phyloP scores from a whole-genome alignment of 164 flowering plant species.

The Chimonanthus salicifolius region DNA sequence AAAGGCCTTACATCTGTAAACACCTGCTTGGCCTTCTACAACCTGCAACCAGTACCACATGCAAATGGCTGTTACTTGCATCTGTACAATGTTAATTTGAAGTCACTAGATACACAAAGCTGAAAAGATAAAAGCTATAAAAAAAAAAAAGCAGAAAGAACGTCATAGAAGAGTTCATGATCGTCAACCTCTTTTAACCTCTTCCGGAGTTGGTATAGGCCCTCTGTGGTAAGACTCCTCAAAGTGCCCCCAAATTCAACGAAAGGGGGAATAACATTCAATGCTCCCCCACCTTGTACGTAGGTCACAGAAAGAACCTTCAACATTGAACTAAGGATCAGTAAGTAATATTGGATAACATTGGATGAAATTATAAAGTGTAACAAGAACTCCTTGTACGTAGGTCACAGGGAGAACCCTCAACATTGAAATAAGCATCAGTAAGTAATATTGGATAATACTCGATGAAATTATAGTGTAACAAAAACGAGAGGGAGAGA shows the following conservation, averaged over 20 bases:
- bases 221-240: slow-evolving; percentile 80
- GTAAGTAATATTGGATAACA: slow-evolving; percentile 1
- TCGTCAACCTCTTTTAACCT: slow-evolving; percentile 67
- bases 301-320: slow-evolving; percentile 84
- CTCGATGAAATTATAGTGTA: too few species aligned
- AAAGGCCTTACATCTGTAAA: slow-evolving; percentile 53
- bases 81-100: background rate
- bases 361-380: background rate
- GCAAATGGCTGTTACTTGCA: background rate
- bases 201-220: slow-evolving; percentile 42
- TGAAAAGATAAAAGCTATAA: background rate
- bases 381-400: too few species aligned
- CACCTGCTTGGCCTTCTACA: slow-evolving; percentile 58
- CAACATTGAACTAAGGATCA: slow-evolving; percentile 13
- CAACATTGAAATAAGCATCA: too few species aligned
- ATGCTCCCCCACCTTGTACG: slow-evolving; percentile 50
- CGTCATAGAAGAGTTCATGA: background rate
- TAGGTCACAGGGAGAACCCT: too few species aligned
- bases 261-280: slow-evolving; percentile 46
- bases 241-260: slow-evolving; percentile 78
- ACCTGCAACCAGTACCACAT: slow-evolving; percentile 40
- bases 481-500: too few species aligned
- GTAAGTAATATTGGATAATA: too few species aligned
- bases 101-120: too few species aligned
- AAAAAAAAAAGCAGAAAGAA: background rate